These are phyloP conservation scores for Ascochyta viciae-villosae DNA, from an alignment of 2,329 filamentous ascomycete species.

Conservation along the genomic window DNA sequence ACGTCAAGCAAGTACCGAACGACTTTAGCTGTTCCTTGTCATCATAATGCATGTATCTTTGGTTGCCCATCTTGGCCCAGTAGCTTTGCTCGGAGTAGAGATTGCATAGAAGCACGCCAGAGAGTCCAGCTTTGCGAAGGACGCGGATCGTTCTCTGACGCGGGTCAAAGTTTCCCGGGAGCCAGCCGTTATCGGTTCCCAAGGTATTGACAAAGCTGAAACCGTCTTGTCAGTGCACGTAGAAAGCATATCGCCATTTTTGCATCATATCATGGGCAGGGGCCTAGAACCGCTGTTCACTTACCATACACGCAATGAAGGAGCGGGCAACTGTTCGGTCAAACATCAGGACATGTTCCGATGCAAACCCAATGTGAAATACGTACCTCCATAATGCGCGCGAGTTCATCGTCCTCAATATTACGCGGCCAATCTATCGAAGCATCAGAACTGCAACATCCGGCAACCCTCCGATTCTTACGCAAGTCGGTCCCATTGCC, in stretches of 20 bases:
- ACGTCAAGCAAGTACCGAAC: background rate
- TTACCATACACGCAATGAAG: no score
- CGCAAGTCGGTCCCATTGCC: background rate
- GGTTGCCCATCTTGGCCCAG: conserved; percentile 39
- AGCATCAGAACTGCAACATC: background rate
- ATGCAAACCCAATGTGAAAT: no score
- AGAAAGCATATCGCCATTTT: no score
- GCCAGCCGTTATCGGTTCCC: background rate
- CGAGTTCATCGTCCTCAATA: no score
- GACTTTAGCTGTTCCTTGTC: background rate
- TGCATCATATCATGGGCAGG: no score
- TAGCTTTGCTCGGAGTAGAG: conserved; percentile 24
- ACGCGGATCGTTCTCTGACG: background rate
- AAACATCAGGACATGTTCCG: no score
- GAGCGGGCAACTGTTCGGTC: no score
- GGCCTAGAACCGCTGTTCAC: no score
- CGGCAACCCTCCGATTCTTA: background rate
- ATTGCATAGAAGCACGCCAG: conserved; percentile 3
- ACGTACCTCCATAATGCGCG: no score
- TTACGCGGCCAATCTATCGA: no score
- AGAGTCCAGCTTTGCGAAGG: background rate
- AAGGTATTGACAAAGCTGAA: conserved; percentile 6
- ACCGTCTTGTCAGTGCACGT: no score
- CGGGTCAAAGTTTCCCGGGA: background rate
- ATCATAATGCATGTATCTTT: conserved; percentile 16